A percentile compares a stretch with the other conserved stretches of the same genome.
Evolutionary conservation across 2,329 filamentous ascomycete species (phyloP).

Genomic region (Byssoonygena ceratinophila): DNA sequence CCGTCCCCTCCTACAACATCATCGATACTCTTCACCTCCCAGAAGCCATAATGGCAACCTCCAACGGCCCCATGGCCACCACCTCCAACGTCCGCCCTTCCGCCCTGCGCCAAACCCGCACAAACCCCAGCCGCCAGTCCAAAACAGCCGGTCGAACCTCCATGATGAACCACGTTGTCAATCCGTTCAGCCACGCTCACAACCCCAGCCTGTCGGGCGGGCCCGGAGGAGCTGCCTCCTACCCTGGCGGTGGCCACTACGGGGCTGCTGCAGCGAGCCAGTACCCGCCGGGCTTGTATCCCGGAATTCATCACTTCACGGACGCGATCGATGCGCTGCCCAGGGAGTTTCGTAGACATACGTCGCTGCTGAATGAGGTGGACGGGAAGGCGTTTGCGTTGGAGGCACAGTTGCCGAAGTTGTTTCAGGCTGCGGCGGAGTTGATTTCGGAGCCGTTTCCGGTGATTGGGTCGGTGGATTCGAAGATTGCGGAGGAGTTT

Average conservation of each 20-base stretch:
- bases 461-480: not conserved
- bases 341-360: conserved; percentile 89
- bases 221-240: not conserved
- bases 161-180: conserved; percentile 25
- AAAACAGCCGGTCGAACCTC: conserved; percentile 35
- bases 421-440: conserved; percentile 45
- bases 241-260: not conserved
- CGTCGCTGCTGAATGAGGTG: conserved; percentile 91
- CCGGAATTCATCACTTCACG: conserved; percentile 65
- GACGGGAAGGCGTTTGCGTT: conserved; percentile 90
- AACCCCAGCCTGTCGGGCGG: conserved; percentile 2
- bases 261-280: conserved; percentile 18
- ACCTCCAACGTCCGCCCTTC: conserved; percentile 26
- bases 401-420: conserved; percentile 67
- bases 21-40: not conserved
- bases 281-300: conserved; percentile 47
- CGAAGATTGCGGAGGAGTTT: conserved; percentile 1
- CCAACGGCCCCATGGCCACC: conserved; percentile 19
- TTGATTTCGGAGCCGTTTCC: conserved; percentile 20
- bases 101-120: conserved; percentile 38
- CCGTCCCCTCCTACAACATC: not conserved
- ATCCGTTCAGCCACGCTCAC: not conserved
- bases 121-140: conserved; percentile 41
- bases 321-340: conserved; percentile 86
- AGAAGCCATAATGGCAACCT: conserved; percentile 7